Base-by-base conservation (phyloP, 257 asterid genomes). In the Forsythia viridissima region DNA sequence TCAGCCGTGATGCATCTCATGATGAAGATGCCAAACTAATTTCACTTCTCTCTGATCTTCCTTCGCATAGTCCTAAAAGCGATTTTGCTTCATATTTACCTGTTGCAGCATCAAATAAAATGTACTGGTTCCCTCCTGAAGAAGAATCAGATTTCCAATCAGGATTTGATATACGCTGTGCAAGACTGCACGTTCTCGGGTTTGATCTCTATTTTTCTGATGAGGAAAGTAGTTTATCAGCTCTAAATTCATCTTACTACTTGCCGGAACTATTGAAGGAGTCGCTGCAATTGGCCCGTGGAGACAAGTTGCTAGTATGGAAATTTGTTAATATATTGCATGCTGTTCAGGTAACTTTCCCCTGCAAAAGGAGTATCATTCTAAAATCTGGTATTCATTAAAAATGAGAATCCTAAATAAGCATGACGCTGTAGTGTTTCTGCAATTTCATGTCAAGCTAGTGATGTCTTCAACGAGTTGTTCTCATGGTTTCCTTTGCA, bases 51-150 rank as follows among this genome's bases (percentile, higher is more conserved):
- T 86, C 95, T 30, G 84, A 81, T 77, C 75, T 6, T 81, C 83
- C 79, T 9, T 77, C 55, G 13, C 78, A 77, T 78, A 80, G 75
- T 79, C 63, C 78, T 20, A 51, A 79, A 2, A 18, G 75, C 73
- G 71, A 84, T 4, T 81, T 76, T 52, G 74, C 74, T 68, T 80
- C 90, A 3, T 80, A 79, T 81, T 67, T 87, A 75, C 98, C 98
- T 6, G 3, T 70, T 39, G 92, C 88, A 24, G 97, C 90, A 71
- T 85, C 98, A 71, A 85, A 75, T 44, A 87, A 88, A 75, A 94
- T 94, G 99, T 91, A 93, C 83, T 93, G 97, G 99, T 93, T 90
- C 84, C 99, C 98, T 72, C 97, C 98, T 0, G 90, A 90, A 73
- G 89, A 91, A 88, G 93, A 93, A 72, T 90, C 89, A 6, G 84